Conservation (phyloP, 169 alveolate genomes). For the Perkinsus marinus region DNA sequence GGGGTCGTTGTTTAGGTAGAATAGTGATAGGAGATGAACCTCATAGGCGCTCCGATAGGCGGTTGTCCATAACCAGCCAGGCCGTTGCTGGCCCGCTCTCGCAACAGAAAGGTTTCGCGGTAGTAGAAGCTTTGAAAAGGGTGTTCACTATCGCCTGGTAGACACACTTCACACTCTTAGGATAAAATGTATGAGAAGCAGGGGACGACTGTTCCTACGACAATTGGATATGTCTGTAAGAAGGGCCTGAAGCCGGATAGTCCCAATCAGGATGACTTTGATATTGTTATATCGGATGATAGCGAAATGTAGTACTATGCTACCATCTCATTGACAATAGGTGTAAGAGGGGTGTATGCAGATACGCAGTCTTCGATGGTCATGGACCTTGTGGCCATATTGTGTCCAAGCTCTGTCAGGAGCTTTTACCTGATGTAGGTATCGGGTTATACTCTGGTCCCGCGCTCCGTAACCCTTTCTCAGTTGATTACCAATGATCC, state of each 20-base stretch:
- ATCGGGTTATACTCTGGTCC: no score
- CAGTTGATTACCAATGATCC: neutral
- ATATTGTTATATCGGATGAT: neutral
- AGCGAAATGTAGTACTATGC: neutral
- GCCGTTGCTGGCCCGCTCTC: neutral
- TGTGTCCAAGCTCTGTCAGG: conserved; percentile 56
- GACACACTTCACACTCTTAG: neutral
- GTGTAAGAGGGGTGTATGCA: neutral
- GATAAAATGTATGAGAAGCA: neutral
- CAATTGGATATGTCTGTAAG: conserved; percentile 55
- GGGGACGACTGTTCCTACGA: conserved; percentile 5
- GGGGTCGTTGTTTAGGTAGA: neutral
- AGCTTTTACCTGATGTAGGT: conserved; percentile 35
- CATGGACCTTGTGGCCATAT: conserved; percentile 77
- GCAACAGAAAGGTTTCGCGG: neutral
- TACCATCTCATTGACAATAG: neutral
- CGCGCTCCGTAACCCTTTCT: neutral
- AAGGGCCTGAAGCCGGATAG: conserved; percentile 72
- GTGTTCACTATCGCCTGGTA: no score
- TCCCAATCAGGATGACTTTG: conserved; percentile 70
- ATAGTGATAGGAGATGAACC: neutral
- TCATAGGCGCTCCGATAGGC: no score
- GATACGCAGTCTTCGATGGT: conserved; percentile 73
- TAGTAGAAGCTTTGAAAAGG: neutral
- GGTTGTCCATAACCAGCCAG: neutral